A percentile compares a stretch with the other conserved stretches of the same genome.
Evolutionary conservation across 75 land plant genomes (phyloP).

Genomic region (Sequoiadendron giganteum): DNA sequence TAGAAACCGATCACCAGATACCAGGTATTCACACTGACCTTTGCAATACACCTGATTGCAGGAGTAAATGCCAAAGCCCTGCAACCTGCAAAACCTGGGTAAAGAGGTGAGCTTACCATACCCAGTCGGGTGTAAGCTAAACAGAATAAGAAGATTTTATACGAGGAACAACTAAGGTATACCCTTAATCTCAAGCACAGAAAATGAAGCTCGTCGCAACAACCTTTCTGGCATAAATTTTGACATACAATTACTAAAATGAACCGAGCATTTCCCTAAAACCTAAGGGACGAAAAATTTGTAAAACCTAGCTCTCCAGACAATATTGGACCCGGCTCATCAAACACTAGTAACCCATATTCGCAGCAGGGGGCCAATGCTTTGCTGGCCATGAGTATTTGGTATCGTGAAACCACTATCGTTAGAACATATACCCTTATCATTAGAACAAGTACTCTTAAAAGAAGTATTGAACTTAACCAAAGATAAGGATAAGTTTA

Average conservation of each 20-base stretch:
- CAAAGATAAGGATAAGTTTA: too few species aligned
- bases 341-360: not conserved
- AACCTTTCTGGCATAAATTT: not conserved
- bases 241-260: not conserved
- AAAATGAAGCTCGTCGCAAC: not conserved
- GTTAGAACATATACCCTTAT: not conserved
- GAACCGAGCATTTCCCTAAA: not conserved
- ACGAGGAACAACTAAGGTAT: too few species aligned
- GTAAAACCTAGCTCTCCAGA: not conserved
- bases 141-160: not conserved
- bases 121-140: not conserved
- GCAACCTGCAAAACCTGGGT: not conserved
- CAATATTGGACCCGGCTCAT: not conserved
- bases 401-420: not conserved
- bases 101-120: not conserved
- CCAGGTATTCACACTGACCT: not conserved
- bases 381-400: not conserved
- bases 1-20: not conserved
- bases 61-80: not conserved
- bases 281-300: not conserved
- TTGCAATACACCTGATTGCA: not conserved
- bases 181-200: not conserved
- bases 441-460: not conserved
- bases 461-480: too few species aligned
- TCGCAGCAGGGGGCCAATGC: not conserved